Evolutionary conservation across 2,329 filamentous ascomycete genomes (phyloP), one percentile per base, ranked within the genome.

Genomic region (Emergomyces orientalis): DNA sequence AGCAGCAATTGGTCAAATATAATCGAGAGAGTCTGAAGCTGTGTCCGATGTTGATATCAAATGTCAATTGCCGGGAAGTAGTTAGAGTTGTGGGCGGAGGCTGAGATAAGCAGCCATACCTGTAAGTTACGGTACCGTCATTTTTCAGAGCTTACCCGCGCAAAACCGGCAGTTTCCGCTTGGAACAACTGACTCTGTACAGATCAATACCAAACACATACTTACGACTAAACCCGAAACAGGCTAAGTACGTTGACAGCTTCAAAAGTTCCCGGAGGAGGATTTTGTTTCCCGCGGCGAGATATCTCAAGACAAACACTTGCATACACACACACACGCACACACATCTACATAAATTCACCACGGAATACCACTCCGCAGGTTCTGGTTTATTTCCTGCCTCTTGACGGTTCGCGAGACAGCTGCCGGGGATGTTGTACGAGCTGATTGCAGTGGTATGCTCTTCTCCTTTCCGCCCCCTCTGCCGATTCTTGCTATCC

Each of bases 391-490:
- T 34, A 22, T 55, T 22, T 32, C 1, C 3, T 22, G 27, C 51
- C 11, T 37, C n/a, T 27, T 41, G 34, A 39, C 34, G 54, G 32
- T 14, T 57, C 30, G 27, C 54, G 5, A 25, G n/a, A 59, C 56
- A 47, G 37, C 41, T 43, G 27, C 30, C 45, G 61, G 70, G 76
- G 68, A 97, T 99, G 94, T 81, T 99, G 79, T 99, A 99, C 82
- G 94, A 99, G 81, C 82, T 97, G 73, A 94, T 99, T 77, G 94
- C 90, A 76, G 88, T 97, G 79, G 94, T 97, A 80, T 72, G 88
- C 80, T 13, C n/a, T 57, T 17, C 14, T 13, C 22, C 57, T 17
- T 14, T 45, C 32, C 51, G 49, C 25, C 19, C n/a, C n/a, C n/a
- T n/a, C n/a, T n/a, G n/a, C n/a, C n/a, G n/a, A n/a, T n/a, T n/a